Evolutionary conservation across 2,329 filamentous ascomycete genomes (phyloP).

Genomic region (Epichloe festucae): DNA sequence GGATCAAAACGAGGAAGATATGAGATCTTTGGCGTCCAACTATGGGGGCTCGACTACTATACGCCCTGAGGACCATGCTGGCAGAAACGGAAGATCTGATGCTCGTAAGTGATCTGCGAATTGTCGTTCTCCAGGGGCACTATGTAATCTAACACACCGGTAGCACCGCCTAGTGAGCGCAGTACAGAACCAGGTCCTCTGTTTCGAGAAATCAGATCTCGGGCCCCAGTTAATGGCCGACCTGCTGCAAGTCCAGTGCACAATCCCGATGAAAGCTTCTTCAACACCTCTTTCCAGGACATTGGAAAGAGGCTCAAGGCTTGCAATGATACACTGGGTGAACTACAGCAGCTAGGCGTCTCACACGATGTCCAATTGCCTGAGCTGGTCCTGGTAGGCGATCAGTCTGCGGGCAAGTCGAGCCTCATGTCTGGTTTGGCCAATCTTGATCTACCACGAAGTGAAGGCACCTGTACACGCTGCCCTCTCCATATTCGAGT

Average conservation of each 20-base stretch:
- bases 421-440: constrained; percentile 51
- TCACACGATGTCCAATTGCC: constrained; percentile 59
- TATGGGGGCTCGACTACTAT: constrained; percentile 9
- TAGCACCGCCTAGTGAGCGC: constrained; percentile 25
- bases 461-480: constrained; percentile 61
- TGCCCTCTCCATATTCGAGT: constrained; percentile 73
- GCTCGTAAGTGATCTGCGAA: constrained; percentile 21
- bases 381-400: constrained; percentile 71
- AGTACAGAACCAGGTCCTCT: constrained; percentile 24
- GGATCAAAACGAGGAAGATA: background rate
- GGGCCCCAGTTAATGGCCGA: constrained; percentile 7
- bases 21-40: constrained; percentile 6
- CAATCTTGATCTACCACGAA: constrained; percentile 59
- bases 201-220: constrained; percentile 23
- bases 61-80: constrained; percentile 11
- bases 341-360: constrained; percentile 60
- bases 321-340: constrained; percentile 51
- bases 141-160: constrained; percentile 1
- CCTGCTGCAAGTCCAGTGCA: constrained; percentile 8
- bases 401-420: constrained; percentile 76
- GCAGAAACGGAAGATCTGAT: constrained; percentile 21
- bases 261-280: constrained; percentile 25
- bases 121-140: background rate
- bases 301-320: constrained; percentile 52
- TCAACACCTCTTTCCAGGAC: constrained; percentile 31